These are phyloP conservation scores for Hansfordia pulvinata DNA, from an alignment of 2,329 filamentous ascomycete species.

Conservation along the genomic window DNA sequence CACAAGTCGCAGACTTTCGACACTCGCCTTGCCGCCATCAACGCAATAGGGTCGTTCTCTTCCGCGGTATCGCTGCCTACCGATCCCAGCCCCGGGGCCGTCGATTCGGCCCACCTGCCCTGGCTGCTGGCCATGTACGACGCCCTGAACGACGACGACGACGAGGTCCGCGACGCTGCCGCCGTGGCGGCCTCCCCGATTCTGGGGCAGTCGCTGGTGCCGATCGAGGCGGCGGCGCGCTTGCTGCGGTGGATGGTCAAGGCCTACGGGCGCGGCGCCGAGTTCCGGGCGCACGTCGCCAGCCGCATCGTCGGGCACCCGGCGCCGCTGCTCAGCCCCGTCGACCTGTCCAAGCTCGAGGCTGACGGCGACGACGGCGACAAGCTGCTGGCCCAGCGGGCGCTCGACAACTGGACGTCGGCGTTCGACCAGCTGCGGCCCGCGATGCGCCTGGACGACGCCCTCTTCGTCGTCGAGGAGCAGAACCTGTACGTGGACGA, in stretches of 20 bases:
- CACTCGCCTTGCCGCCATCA: constrained; percentile 44
- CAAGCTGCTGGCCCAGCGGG: constrained; percentile 3
- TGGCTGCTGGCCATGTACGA: constrained; percentile 59
- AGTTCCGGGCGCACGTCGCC: constrained; percentile 26
- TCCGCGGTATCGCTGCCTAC: constrained; percentile 11
- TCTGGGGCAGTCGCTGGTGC: constrained; percentile 27
- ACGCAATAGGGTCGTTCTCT: constrained; percentile 40
- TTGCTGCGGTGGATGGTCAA: constrained; percentile 28
- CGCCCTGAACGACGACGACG: constrained; percentile 77
- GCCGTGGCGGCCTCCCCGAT: constrained; percentile 34
- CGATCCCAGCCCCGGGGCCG: constrained; percentile 8
- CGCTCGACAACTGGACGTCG: constrained; percentile 10
- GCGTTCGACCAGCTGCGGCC: constrained; percentile 24
- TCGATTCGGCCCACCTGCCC: constrained; percentile 28
- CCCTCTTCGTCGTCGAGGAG: constrained; percentile 78
- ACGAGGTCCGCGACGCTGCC: constrained; percentile 64
- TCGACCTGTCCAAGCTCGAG: constrained; percentile 4
- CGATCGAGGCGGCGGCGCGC: constrained; percentile 29
- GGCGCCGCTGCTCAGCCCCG: too few relatives aligned
- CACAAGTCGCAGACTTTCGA: constrained; percentile 46
- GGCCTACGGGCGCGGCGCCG: constrained; percentile 17
- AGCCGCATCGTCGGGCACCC: constrained; percentile 27
- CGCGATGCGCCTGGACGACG: constrained; percentile 42
- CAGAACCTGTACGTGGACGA: constrained; percentile 91
- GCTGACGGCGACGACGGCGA: constrained; percentile 3